Evolutionary conservation across 768 basidiomycete genomes (phyloP).

Genomic region (Pholiota molesta): DNA sequence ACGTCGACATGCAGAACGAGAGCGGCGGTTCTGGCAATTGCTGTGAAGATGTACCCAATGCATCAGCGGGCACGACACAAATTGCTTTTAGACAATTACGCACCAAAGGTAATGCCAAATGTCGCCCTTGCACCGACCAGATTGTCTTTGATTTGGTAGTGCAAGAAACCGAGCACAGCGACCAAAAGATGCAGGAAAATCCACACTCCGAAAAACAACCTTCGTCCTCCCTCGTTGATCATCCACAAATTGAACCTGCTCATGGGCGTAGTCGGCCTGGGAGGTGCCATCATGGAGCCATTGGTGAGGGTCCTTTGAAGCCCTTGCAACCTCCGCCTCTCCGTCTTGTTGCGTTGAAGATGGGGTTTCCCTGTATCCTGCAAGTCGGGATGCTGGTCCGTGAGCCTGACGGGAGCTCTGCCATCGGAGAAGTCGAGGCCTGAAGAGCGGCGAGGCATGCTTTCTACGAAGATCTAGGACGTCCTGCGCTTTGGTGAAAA

Average conservation of each 20-base stretch:
- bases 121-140: slow-evolving; percentile 60
- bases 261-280: slow-evolving; percentile 40
- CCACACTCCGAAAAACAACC: slow-evolving; percentile 81
- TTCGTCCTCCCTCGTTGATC: slow-evolving; percentile 88
- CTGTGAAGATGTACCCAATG: slow-evolving; percentile 37
- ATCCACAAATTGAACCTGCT: slow-evolving; percentile 77
- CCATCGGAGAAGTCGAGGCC: slow-evolving; percentile 72
- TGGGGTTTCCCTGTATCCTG: slow-evolving; percentile 35
- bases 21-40: slow-evolving; percentile 86
- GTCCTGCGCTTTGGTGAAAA: slow-evolving; percentile 42
- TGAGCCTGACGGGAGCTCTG: slow-evolving; percentile 35
- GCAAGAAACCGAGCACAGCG: slow-evolving; percentile 71
- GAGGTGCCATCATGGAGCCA: slow-evolving; percentile 26
- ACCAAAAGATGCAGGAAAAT: slow-evolving; percentile 82
- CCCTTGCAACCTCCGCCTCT: slow-evolving; percentile 82
- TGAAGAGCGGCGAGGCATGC: slow-evolving; percentile 52
- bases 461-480: slow-evolving; percentile 30
- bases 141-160: slow-evolving; percentile 85
- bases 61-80: not conserved
- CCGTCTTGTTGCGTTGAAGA: slow-evolving; percentile 85
- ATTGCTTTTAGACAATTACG: slow-evolving; percentile 18
- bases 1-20: slow-evolving; percentile 91
- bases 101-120: slow-evolving; percentile 83
- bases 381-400: slow-evolving; percentile 59
- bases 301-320: slow-evolving; percentile 66